A percentile compares a stretch with the other conserved stretches of the same genome.
phyloP scores from a whole-genome alignment of 108 stramenopile species.

The Nitzschia sp. region DNA sequence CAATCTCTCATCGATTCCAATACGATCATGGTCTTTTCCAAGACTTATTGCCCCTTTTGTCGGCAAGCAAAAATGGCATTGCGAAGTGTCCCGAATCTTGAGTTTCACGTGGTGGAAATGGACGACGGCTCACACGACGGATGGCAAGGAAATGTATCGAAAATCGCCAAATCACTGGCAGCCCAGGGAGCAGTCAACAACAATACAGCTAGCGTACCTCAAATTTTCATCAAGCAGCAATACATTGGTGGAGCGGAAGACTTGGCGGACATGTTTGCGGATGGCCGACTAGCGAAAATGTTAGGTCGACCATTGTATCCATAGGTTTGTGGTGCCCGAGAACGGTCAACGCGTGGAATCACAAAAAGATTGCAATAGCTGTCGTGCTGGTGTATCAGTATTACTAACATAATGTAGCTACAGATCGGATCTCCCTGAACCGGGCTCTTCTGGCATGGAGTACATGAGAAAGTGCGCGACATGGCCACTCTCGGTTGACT shows the following conservation, averaged over 20 bases:
- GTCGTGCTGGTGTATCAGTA: too few relatives aligned
- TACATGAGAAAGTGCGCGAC: constrained; percentile 62
- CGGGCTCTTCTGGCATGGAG: constrained; percentile 37
- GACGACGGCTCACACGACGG: constrained; percentile 13
- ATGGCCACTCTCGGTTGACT: constrained; percentile 46
- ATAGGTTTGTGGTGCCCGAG: too few relatives aligned
- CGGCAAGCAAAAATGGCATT: constrained; percentile 19
- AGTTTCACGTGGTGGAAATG: constrained; percentile 13
- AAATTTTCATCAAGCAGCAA: constrained; percentile 13
- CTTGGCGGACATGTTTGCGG: constrained; percentile 14
- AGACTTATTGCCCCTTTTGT: constrained; percentile 16
- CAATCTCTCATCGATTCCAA: constrained; percentile 1
- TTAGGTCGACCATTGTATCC: constrained; percentile 4
- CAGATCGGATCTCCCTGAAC: constrained; percentile 43
- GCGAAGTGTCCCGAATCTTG: constrained; percentile 9
- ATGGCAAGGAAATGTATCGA: constrained; percentile 4
- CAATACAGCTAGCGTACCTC: constrained; percentile 21
- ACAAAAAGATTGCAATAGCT: too few relatives aligned
- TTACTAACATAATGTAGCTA: too few relatives aligned
- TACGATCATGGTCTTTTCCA: constrained; percentile 6
- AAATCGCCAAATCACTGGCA: constrained; percentile 7
- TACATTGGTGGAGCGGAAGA: constrained; percentile 24
- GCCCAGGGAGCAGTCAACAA: background rate
- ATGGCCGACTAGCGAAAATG: constrained; percentile 1
- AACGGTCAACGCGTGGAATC: too few relatives aligned